A percentile compares a stretch with the other conserved stretches of the same genome.
Conservation (phyloP, 495 filamentous ascomycete genomes). For the Clavariopsis aquatica region DNA sequence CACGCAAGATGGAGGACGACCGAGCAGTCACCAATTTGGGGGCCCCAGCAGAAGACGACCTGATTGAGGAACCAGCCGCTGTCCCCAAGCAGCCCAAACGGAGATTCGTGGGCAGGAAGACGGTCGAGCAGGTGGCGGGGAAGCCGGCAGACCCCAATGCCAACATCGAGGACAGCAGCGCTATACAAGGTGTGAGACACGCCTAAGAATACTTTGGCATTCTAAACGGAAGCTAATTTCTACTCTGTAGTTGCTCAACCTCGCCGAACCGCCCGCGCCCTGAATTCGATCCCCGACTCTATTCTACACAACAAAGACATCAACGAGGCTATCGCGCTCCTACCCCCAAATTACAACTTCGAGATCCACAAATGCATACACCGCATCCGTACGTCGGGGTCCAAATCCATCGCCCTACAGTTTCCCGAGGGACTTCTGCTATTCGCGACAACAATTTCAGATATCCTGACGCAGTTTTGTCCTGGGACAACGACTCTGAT, state of each 20-base stretch:
- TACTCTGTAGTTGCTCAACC: constrained; percentile 50
- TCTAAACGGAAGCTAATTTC: constrained; percentile 13
- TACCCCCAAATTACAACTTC: constrained; percentile 94
- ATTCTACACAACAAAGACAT: constrained; percentile 88
- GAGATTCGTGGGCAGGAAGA: constrained; percentile 45
- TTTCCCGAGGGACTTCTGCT: constrained; percentile 95
- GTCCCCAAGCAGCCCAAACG: constrained; percentile 44
- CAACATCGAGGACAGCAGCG: constrained; percentile 46
- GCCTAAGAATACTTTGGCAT: not conserved
- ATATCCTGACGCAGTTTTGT: constrained; percentile 95
- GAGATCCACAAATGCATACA: constrained; percentile 98
- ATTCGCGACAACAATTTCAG: constrained; percentile 96
- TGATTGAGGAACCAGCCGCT: constrained; percentile 37
- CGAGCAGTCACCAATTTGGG: constrained; percentile 43
- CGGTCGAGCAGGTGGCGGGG: constrained; percentile 36
- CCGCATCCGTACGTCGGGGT: constrained; percentile 74
- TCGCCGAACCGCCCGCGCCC: constrained; percentile 67
- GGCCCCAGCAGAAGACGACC: constrained; percentile 32
- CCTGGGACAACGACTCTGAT: constrained; percentile 87
- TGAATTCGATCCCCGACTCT: constrained; percentile 86
- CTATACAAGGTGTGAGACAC: constrained; percentile 45
- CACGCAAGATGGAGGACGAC: constrained; percentile 43
- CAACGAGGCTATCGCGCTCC: constrained; percentile 79
- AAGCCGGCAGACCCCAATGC: constrained; percentile 35
- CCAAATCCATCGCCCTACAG: constrained; percentile 83